Evolutionary conservation across 2,329 filamentous ascomycete genomes (phyloP), one percentile per base, ranked within the genome.

Genomic region (Trichoderma sp.): DNA sequence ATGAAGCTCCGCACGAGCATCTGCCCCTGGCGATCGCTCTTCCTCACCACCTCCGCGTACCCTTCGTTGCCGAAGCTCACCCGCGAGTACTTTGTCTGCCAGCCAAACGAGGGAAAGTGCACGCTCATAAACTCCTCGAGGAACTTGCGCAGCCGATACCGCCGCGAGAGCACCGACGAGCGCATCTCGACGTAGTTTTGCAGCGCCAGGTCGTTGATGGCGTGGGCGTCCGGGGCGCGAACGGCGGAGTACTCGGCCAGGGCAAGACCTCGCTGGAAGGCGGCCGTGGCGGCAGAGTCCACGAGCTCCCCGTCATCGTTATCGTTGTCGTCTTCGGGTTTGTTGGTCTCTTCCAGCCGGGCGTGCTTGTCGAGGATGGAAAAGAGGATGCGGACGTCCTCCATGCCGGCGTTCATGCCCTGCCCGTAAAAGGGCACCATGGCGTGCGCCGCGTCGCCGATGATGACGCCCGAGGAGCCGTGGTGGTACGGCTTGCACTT

Each of bases 401-500:
- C 95, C 48, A 99, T 86, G 0, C 95, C 95, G 0, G 95, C 91
- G 73, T 99, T 99, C 88, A 99, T 96, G 44, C 95, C 95, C 76
- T 99, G 95, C 0, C 95, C 95, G 76, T 98, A 99, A 78, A 99
- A 99, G 0, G 95, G 95, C 0, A 99, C 93, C 89, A 99, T 97
- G 65, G 96, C 95, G 75, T 99, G 95, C 0, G 95, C 93, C 7
- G 95, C 93, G 74, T 99, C 95, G 66, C 95, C 95, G 43, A 99
- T 75, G 56, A 99, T 92, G 66, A 96, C 92, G 39, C 85, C 92
- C 0, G 88, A 90, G 26, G 87, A 87, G 57, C 79, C 82, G 79
- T 87, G 92, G 79, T 97, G 92, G 77, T 98, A 91, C 0, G 95
- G 95, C 19, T 85, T 85, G 79, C 93, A 97, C 78, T 97, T 98